Percentiles rank a stretch among this genome's conserved stretches.
These are phyloP conservation scores for Metschnikowia orientalis DNA, from an alignment of 805 yeast species.

Conservation along the genomic window DNA sequence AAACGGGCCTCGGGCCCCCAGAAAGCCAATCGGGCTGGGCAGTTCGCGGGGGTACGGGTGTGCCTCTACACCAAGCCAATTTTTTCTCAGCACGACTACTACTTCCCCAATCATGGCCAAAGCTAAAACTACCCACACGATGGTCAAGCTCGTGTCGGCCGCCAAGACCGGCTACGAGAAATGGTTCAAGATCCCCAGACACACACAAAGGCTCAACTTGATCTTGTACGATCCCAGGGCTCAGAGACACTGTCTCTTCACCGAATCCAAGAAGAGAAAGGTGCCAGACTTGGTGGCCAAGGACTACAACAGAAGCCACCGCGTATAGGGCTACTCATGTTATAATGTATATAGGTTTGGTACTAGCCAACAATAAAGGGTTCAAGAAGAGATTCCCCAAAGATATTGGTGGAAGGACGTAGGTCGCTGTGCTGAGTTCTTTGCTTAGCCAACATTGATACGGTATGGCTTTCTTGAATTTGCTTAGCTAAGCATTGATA, in stretches of 20 bases:
- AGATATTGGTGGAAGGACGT: too few relatives aligned
- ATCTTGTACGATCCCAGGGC: slow-evolving; percentile 49
- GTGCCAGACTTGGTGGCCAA: slow-evolving; percentile 45
- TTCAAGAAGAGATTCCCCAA: too few relatives aligned
- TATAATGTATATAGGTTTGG: background rate
- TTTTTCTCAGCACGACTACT: slow-evolving; percentile 2
- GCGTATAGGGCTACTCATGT: slow-evolving; percentile 14
- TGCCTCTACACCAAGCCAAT: background rate
- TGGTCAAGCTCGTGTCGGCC: slow-evolving; percentile 80
- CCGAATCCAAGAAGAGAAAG: slow-evolving; percentile 84
- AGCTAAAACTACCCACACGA: slow-evolving; percentile 72
- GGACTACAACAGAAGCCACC: slow-evolving; percentile 29
- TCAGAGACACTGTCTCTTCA: slow-evolving; percentile 85
- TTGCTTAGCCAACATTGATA: too few relatives aligned
- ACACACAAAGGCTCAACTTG: slow-evolving; percentile 72
- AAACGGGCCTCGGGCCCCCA: too few relatives aligned
- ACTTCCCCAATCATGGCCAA: slow-evolving; percentile 23
- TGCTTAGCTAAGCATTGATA: too few relatives aligned
- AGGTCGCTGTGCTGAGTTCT: too few relatives aligned
- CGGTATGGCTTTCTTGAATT: too few relatives aligned
- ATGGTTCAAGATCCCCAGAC: slow-evolving; percentile 76
- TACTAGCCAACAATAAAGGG: too few relatives aligned
- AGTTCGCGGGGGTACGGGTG: slow-evolving; percentile 5
- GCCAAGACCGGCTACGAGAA: slow-evolving; percentile 89
- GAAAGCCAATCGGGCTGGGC: too few relatives aligned